A percentile compares a stretch with the other conserved stretches of the same genome.
These are phyloP conservation scores for Henningerozyma blattae DNA, from an alignment of 805 yeast genomes.

Conservation along the genomic window DNA sequence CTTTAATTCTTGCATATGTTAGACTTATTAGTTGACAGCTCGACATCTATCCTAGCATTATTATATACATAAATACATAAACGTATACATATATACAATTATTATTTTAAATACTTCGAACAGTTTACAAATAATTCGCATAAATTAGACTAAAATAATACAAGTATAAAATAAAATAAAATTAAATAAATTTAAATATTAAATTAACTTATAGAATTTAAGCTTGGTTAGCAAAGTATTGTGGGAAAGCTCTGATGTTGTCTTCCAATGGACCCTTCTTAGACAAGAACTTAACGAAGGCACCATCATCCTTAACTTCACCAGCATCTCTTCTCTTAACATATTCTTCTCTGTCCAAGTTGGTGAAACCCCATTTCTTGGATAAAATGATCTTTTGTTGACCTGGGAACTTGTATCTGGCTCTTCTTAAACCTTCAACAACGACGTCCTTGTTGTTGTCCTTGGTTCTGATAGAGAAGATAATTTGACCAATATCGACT, in stretches of 20 bases:
- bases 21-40: too few species aligned
- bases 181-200: too few species aligned
- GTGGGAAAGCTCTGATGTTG: conserved; percentile 92
- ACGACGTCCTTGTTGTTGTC: conserved; percentile 96
- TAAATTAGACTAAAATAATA: too few species aligned
- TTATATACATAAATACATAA: not conserved
- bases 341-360: conserved; percentile 95
- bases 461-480: conserved; percentile 96
- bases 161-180: too few species aligned
- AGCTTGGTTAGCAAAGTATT: conserved; percentile 43
- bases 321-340: conserved; percentile 88
- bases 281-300: conserved; percentile 97
- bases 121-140: not conserved
- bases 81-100: not conserved
- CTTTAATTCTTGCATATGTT: conserved; percentile 83
- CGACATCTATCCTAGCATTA: too few species aligned
- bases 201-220: conserved; percentile 18
- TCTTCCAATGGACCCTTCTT: conserved; percentile 90
- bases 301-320: conserved; percentile 99
- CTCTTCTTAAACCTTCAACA: conserved; percentile 99
- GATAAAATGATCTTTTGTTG: conserved; percentile 99
- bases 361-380: conserved; percentile 99
- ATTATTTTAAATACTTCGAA: not conserved
- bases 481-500: conserved; percentile 96
- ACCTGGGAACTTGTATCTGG: conserved; percentile 99